Conservation (phyloP, 208 protist species). For the Trypanosoma scelopori region DNA sequence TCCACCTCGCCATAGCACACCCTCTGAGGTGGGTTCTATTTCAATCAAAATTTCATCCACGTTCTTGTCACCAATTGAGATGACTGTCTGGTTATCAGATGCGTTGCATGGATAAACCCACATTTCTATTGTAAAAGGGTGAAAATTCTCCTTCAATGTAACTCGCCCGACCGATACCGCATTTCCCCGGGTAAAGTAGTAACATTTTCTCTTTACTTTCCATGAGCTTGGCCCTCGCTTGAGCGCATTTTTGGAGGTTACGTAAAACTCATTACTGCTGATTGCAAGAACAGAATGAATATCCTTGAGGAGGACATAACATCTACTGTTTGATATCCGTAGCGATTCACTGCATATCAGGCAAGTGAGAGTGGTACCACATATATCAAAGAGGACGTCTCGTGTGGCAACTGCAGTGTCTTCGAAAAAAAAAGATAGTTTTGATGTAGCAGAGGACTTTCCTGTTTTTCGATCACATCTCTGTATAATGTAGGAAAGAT, state of each 20-base stretch:
- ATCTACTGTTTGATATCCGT: slow-evolving; percentile 32
- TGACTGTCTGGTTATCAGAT: slow-evolving; percentile 60
- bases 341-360: slow-evolving; percentile 30
- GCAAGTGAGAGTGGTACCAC: slow-evolving; percentile 21
- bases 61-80: slow-evolving; percentile 84
- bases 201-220: slow-evolving; percentile 22
- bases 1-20: slow-evolving; percentile 78
- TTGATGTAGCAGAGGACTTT: slow-evolving; percentile 7
- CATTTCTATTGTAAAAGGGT: slow-evolving; percentile 85
- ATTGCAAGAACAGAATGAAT: slow-evolving; percentile 20
- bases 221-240: slow-evolving; percentile 22
- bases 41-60: slow-evolving; percentile 82
- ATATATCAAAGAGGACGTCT: slow-evolving; percentile 32
- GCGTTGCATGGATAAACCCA: slow-evolving; percentile 82
- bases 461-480: slow-evolving; percentile 20
- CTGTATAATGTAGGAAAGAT: slow-evolving; percentile 24
- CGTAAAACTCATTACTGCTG: slow-evolving; percentile 11
- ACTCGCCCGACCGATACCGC: slow-evolving; percentile 56
- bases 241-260: slow-evolving; percentile 19
- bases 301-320: slow-evolving; percentile 24
- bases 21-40: slow-evolving; percentile 60
- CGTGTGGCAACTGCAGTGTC: slow-evolving; percentile 15
- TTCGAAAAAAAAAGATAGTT: slow-evolving; percentile 23
- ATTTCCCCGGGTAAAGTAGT: slow-evolving; percentile 68
- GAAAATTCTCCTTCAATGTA: slow-evolving; percentile 74